These are phyloP conservation scores for Aspergillus cejpii DNA, from an alignment of 2,329 filamentous ascomycete species.

Conservation along the genomic window DNA sequence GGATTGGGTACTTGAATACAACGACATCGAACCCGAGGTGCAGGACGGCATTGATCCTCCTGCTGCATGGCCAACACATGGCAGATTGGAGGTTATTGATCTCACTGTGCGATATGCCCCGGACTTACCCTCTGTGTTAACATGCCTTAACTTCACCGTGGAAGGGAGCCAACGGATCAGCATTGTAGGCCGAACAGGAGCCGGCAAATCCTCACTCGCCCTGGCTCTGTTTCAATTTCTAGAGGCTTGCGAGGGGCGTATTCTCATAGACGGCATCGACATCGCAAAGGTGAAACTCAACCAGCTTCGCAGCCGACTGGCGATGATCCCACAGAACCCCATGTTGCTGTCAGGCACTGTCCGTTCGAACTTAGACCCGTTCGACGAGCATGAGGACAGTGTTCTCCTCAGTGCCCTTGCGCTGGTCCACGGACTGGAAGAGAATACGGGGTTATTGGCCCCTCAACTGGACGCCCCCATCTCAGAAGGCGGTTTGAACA, in stretches of 20 bases:
- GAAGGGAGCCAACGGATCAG: constrained; percentile 63
- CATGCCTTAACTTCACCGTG: constrained; percentile 61
- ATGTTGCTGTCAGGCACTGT: constrained; percentile 73
- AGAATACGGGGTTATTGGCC: not conserved
- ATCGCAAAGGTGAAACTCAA: constrained; percentile 65
- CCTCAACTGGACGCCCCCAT: constrained; percentile 43
- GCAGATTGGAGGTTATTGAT: constrained; percentile 63
- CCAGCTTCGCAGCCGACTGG: constrained; percentile 62
- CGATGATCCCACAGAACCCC: constrained; percentile 75
- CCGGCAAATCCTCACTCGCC: constrained; percentile 69
- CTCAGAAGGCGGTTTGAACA: constrained; percentile 64
- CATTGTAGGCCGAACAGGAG: constrained; percentile 71
- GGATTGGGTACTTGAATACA: constrained; percentile 69
- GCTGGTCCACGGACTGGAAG: not conserved
- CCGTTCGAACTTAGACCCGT: constrained; percentile 68
- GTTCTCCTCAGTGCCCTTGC: constrained; percentile 62
- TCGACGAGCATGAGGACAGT: constrained; percentile 59
- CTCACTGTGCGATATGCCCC: constrained; percentile 64
- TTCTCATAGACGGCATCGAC: constrained; percentile 66
- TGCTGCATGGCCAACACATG: constrained; percentile 67
- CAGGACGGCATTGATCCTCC: constrained; percentile 58
- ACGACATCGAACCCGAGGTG: constrained; percentile 59
- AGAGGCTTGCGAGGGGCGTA: constrained; percentile 58
- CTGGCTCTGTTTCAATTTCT: constrained; percentile 72
- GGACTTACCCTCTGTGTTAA: constrained; percentile 63